Evolutionary conservation across 1,284 basidiomycete genomes (phyloP), one percentile per base, ranked within the genome.

Genomic region (Lentinula novae-zelandiae): DNA sequence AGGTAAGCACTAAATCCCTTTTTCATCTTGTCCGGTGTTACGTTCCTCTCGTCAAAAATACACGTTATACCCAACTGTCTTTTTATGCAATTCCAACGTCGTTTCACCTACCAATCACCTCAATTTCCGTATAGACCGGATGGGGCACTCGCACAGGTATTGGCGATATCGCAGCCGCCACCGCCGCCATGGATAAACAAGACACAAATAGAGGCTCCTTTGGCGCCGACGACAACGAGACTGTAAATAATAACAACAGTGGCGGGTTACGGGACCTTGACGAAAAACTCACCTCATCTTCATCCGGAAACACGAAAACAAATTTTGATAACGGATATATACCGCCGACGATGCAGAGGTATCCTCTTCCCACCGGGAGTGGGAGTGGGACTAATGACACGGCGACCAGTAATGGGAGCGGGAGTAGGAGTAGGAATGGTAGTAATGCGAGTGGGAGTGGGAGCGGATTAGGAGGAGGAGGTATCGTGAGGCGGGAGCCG

Each of bases 111-210:
- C 22, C 27, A 20, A 49, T 49, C 2, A n/a, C 13, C 20, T 4
- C 4, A 10, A 39, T 44, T 5, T 31, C 22, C 58, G 34, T 63
- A 6, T 62, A 89, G 86, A 94, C 92, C 70, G 92, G 88, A 62
- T 96, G 93, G 93, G 93, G 93, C 58, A 96, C 93, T 20, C 88
- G 93, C 72, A 83, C 92, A 7, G 93, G 93, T 78, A 92, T 96
- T 69, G 92, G 90, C 71, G 90, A 92, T 76, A 85, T 85, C 0
- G 78, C 84, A 4, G 83, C 85, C 51, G 89, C 89, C 42, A 90
- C 87, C 2, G 83, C 84, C 9, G 89, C 89, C 15, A 76, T 80
- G 60, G 84, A 83, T 62, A 63, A 63, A 15, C 59, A 60, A n/a
- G 12, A 58, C 13, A 17, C 57, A 8, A 17, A 46, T 22, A 12